Base-by-base conservation (phyloP, 2,329 filamentous ascomycete genomes). In the Simplicillium sp. region DNA sequence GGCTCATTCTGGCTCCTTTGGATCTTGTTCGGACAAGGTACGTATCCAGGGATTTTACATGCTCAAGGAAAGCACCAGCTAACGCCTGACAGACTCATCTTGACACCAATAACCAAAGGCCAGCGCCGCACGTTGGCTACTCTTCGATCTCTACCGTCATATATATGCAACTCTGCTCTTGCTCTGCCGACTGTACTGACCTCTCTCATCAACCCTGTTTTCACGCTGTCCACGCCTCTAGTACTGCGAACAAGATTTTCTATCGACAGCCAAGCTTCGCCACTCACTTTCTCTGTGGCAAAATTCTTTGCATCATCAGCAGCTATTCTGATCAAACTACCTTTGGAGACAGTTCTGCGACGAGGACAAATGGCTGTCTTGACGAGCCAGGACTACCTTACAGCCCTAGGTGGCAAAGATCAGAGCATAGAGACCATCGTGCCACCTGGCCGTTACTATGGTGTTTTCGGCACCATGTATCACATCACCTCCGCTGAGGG, bases 391-490 rank as follows among this genome's bases (percentile, higher is more conserved):
- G 53, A 64, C 11, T 74, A 77, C 42, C 48, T 73, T 3, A 58
- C 60, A 11, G 74, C 77, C 1, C 60, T 76, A 3, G 65, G 70
- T 15, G 54, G 54, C 34, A 54, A 59, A 20, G 60, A 58, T 3
- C 57, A 59, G 28, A 58, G 62, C 37, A 56, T 85, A 36, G 80
- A 87, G 41, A 88, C 87, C 0, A 81, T 96, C 41, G 80, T 97
- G 1, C 80, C 84, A 3, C 71, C 86, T 0, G 89, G 88, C 3
- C 77, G 77, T 4, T 98, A 95, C 59, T 71, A 77, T 29, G 92
- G 92, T n/a, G 72, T 95, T 2, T 59, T 92, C n/a, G 86, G 87
- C 3, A 96, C 90, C 3, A 89, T 96, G 75, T 90, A 87, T 70
- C 77, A 77, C 45, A 92, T 98, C 46, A 73, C 85, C 1, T 74